phyloP scores from a whole-genome alignment of 192 early-diverging fungal species.

The Oehlia diaphana region DNA sequence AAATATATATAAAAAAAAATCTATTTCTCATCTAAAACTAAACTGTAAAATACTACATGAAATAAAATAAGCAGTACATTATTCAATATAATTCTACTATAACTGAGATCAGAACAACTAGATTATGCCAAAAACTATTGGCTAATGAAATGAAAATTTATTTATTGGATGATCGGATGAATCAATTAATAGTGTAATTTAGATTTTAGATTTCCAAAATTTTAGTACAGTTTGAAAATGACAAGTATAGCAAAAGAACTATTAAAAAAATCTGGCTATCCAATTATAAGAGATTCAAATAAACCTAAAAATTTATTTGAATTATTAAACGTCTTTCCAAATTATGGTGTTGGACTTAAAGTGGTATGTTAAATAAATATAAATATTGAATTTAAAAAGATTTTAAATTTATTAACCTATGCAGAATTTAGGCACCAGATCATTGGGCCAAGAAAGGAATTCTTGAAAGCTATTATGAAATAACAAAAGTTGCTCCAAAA shows the following conservation, averaged over 20 bases:
- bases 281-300: not conserved
- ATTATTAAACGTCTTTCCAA: conserved; percentile 22
- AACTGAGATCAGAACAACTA: too few relatives aligned
- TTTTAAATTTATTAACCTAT: too few relatives aligned
- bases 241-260: conserved; percentile 16
- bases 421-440: not conserved
- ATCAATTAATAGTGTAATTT: too few relatives aligned
- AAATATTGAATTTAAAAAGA: not conserved
- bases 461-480: conserved; percentile 4
- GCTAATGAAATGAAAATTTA: too few relatives aligned
- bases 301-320: conserved; percentile 3
- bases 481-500: conserved; percentile 2
- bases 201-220: too few relatives aligned
- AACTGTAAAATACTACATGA: too few relatives aligned
- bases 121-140: too few relatives aligned
- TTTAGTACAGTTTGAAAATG: not conserved
- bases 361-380: not conserved
- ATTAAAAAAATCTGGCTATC: not conserved
- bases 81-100: too few relatives aligned
- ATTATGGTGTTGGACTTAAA: conserved; percentile 19
- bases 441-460: conserved; percentile 13
- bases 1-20: too few relatives aligned
- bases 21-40: too few relatives aligned
- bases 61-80: too few relatives aligned
- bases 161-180: too few relatives aligned